Conservation (phyloP, 2,329 filamentous ascomycete genomes). For the Penicillium italicum region DNA sequence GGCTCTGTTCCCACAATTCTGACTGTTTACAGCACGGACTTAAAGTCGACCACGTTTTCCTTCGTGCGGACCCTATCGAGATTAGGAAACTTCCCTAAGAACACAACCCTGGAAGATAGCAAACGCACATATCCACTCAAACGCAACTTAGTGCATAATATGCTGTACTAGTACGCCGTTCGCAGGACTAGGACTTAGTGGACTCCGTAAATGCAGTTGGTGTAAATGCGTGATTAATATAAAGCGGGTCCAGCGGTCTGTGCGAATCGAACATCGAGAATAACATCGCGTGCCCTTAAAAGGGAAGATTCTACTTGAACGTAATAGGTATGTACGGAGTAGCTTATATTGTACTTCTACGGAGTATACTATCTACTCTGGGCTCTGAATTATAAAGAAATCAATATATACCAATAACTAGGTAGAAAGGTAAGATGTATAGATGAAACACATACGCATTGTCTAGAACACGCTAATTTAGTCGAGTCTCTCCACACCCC, state of each 20-base stretch:
- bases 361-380: neutral
- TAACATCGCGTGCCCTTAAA: neutral
- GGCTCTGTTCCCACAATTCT: neutral
- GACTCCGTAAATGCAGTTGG: too few species aligned
- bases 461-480: conserved; percentile 2
- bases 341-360: too few species aligned
- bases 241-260: neutral
- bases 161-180: neutral
- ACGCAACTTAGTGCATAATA: neutral
- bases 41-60: neutral
- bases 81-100: neutral
- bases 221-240: neutral
- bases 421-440: neutral
- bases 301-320: neutral
- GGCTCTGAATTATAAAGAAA: neutral
- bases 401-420: neutral
- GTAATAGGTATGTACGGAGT: too few species aligned
- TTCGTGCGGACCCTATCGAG: neutral
- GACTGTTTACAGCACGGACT: neutral
- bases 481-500: conserved; percentile 1
- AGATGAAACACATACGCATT: conserved; percentile 2
- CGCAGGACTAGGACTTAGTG: too few species aligned
- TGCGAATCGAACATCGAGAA: neutral
- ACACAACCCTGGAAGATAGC: neutral
- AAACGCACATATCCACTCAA: neutral